These are phyloP conservation scores for Talaromyces thailandensis DNA, from an alignment of 495 filamentous ascomycete genomes.

Conservation along the genomic window DNA sequence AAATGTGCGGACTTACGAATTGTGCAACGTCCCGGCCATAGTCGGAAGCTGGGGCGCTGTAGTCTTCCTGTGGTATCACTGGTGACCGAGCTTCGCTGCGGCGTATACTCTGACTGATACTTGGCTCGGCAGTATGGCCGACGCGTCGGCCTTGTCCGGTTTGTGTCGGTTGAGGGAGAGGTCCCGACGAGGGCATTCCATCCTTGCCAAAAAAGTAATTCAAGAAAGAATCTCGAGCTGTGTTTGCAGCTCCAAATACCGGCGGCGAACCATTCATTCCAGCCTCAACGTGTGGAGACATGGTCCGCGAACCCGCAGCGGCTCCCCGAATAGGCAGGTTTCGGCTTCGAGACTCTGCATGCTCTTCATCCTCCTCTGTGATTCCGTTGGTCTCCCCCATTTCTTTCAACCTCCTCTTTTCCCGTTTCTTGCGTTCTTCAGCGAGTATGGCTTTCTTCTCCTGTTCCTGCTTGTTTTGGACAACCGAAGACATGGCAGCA, in stretches of 20 bases:
- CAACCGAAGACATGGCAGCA: conserved; percentile 95
- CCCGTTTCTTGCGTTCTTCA: conserved; percentile 77
- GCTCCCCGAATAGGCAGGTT: conserved; percentile 51
- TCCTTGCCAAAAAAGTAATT: conserved; percentile 99
- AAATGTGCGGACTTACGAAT: conserved; percentile 45
- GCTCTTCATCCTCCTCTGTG: conserved; percentile 65
- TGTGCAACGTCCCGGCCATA: conserved; percentile 42
- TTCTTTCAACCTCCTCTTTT: conserved; percentile 74
- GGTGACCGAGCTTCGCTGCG: conserved; percentile 53
- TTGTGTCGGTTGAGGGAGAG: conserved; percentile 17
- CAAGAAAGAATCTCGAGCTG: conserved; percentile 76
- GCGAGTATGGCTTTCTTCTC: conserved; percentile 71
- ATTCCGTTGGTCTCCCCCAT: conserved; percentile 66
- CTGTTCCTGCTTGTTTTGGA: conserved; percentile 86
- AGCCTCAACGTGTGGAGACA: conserved; percentile 68
- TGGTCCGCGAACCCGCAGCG: conserved; percentile 58
- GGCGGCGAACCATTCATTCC: conserved; percentile 67
- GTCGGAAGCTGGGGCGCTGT: conserved; percentile 19
- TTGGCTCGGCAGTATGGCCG: conserved; percentile 66
- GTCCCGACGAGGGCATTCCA: conserved; percentile 32
- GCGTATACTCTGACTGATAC: conserved; percentile 73
- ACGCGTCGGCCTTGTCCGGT: conserved; percentile 53
- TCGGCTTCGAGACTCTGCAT: conserved; percentile 36
- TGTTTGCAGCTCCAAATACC: conserved; percentile 44
- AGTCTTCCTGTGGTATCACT: conserved; percentile 32